Base-by-base conservation (phyloP, 768 basidiomycete genomes). In the Myochromella boudieri region DNA sequence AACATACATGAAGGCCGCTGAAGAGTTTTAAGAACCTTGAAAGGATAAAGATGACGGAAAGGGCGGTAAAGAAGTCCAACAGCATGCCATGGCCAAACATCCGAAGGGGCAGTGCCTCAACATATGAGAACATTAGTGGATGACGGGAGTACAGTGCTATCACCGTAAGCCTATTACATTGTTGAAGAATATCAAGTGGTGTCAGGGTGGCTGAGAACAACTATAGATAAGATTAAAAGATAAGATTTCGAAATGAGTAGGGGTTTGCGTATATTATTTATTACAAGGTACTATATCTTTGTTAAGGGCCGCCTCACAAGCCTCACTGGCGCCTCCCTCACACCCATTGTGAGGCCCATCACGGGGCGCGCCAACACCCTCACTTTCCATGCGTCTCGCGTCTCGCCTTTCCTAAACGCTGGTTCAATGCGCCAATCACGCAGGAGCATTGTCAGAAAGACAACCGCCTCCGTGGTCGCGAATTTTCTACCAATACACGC, bases 401-500 rank as follows among this genome's bases (percentile, higher is more conserved):
- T 77, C 62, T 73, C 71, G 14, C 64, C 66, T 1, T 48, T 27
- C 11, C 60, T 49, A 14, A 80, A 58, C 14, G 70, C 38, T 0
- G 78, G 77, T 40, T 75, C 70, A 10, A 84, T 54, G 20, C 61
- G 66, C 75, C 74, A 82, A 33, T 82, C 81, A 14, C 76, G 68
- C 21, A 82, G 60, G 10, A 82, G 53, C 53, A 68, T 59, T 1
- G 77, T 69, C 18, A 83, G 67, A 65, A 82, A 78, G 42, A 69
- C 72, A 18, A 81, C 70, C 1, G 70, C 68, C 57, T 84, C 80
- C 0, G 66, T 69, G 2, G 68, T 66, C 1, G 81, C 76, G 52
- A 84, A 83, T 50, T 73, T 78, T 15, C 76, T 66, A 4, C 81
- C 82, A 14, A 81, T 60, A 46, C 82, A 84, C 6, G 68, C 66